Percentiles rank a stretch among this genome's conserved stretches.
Conservation (phyloP, 2,329 filamentous ascomycete genomes). For the Sarocladium strictum region DNA sequence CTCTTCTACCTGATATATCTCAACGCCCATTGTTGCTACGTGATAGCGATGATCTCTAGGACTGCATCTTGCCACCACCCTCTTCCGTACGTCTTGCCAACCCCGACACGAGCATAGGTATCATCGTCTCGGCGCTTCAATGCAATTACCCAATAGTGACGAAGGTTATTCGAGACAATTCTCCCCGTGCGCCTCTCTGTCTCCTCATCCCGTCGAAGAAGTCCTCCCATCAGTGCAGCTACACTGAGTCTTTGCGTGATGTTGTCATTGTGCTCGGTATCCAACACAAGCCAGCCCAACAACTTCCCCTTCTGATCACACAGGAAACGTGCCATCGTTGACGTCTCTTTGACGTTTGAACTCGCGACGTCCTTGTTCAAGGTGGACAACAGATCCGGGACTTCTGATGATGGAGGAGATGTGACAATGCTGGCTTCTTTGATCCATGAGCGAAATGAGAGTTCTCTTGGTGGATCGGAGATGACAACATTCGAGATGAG, state of each 20-base stretch:
- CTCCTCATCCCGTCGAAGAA: not conserved
- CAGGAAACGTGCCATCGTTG: not conserved
- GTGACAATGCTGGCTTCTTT: not conserved
- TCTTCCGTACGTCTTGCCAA: slow-evolving; percentile 1
- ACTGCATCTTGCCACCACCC: slow-evolving; percentile 1
- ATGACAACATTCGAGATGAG: not conserved
- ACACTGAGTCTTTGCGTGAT: not conserved
- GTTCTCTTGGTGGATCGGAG: not conserved
- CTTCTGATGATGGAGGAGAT: not conserved
- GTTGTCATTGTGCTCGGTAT: not conserved
- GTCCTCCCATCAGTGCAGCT: not conserved
- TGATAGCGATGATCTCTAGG: not conserved
- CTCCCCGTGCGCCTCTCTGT: not conserved
- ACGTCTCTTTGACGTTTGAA: not conserved
- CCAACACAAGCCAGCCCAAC: not conserved
- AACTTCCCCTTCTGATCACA: not conserved
- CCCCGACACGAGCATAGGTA: not conserved
- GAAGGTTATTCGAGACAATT: not conserved
- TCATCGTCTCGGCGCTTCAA: not conserved
- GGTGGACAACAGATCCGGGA: not conserved
- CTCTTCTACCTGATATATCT: no score
- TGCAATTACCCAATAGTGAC: not conserved
- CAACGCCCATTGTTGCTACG: not conserved
- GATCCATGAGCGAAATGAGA: not conserved
- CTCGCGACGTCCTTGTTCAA: not conserved